These are phyloP conservation scores for Lycium ferocissimum DNA, from an alignment of 257 asterid species.

Conservation along the genomic window DNA sequence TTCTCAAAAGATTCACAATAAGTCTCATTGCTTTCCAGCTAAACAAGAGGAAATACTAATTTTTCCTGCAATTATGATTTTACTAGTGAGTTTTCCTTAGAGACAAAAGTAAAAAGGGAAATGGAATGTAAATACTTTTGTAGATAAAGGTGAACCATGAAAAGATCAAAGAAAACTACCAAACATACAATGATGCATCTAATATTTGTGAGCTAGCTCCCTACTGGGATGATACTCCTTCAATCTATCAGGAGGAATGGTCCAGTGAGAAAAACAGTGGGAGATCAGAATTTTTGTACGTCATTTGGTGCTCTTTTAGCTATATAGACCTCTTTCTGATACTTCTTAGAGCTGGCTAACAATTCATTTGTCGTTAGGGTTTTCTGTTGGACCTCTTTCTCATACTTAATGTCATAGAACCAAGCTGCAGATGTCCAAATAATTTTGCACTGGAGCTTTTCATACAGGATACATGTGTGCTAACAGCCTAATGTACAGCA, in stretches of 20 bases:
- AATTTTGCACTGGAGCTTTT: neutral
- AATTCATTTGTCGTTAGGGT: neutral
- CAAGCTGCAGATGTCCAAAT: neutral
- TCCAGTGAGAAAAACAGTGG: neutral
- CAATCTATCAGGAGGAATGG: neutral
- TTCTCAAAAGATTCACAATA: conserved; percentile 3
- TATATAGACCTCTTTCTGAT: neutral
- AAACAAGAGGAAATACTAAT: neutral
- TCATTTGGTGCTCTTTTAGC: neutral
- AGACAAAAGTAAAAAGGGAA: neutral
- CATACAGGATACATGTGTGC: neutral
- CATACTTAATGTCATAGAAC: neutral
- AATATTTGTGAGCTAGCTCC: conserved; percentile 21
- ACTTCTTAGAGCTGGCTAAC: neutral
- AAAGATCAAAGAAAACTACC: neutral
- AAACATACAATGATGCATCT: neutral
- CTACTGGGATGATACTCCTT: conserved; percentile 1
- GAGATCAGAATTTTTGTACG: neutral
- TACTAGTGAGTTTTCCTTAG: neutral
- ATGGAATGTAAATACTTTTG: neutral
- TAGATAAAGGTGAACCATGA: neutral
- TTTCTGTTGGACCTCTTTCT: neutral
- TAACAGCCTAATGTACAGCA: neutral
- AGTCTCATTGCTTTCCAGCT: neutral
- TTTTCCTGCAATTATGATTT: neutral